Evolutionary conservation across 2,329 filamentous ascomycete genomes (phyloP).

Genomic region (Fusarium phyllophilum): DNA sequence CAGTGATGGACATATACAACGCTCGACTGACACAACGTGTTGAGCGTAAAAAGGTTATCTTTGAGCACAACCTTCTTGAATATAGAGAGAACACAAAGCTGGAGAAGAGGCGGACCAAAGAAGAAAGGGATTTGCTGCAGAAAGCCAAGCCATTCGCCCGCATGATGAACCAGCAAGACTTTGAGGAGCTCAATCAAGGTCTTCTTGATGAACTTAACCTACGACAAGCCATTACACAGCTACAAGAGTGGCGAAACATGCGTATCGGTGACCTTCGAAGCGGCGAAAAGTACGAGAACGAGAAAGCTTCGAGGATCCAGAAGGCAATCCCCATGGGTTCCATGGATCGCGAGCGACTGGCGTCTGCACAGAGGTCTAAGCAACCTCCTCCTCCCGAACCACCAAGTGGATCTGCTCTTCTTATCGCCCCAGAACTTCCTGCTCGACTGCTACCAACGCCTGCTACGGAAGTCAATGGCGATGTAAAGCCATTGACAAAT

Average conservation of each 20-base stretch:
- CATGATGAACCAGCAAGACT: slow-evolving; percentile 96
- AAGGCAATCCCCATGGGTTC: slow-evolving; percentile 77
- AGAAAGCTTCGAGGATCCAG: slow-evolving; percentile 82
- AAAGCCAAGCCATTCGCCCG: slow-evolving; percentile 96
- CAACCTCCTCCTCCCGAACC: slow-evolving; percentile 75
- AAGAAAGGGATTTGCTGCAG: slow-evolving; percentile 89
- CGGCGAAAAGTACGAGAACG: slow-evolving; percentile 91
- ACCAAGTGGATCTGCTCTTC: slow-evolving; percentile 76
- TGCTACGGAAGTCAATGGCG: slow-evolving; percentile 56
- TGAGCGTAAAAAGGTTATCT: slow-evolving; percentile 95
- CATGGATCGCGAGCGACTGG: slow-evolving; percentile 83
- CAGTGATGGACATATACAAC: slow-evolving; percentile 99
- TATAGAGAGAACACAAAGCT: slow-evolving; percentile 89
- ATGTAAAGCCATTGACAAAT: slow-evolving; percentile 64
- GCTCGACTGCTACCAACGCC: slow-evolving; percentile 60
- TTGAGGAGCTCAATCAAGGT: slow-evolving; percentile 84
- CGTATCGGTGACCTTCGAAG: slow-evolving; percentile 85
- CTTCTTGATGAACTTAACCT: slow-evolving; percentile 92
- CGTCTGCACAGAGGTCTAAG: slow-evolving; percentile 75
- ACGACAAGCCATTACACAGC: slow-evolving; percentile 85
- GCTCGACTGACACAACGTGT: slow-evolving; percentile 88
- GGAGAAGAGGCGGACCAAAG: slow-evolving; percentile 96
- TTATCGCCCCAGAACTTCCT: slow-evolving; percentile 83
- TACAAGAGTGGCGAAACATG: slow-evolving; percentile 92
- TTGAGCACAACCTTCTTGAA: slow-evolving; percentile 92